Conservation (phyloP, 2,329 filamentous ascomycete species). For the Blastomyces parvus region DNA sequence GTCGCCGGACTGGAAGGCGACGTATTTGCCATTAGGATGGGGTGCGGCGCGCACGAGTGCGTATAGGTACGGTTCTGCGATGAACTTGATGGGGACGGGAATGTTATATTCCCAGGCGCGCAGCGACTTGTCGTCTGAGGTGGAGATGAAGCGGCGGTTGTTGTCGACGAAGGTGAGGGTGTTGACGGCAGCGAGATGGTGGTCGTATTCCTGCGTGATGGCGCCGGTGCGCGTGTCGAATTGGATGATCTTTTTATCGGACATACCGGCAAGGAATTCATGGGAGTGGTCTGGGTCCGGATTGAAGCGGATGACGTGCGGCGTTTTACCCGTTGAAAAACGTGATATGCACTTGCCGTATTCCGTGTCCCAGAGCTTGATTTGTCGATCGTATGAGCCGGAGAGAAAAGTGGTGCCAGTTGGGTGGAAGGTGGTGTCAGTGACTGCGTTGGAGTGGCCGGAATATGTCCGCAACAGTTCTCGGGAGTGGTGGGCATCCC, state of each 20-base stretch:
- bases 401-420: conserved; percentile 80
- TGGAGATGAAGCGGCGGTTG: conserved; percentile 92
- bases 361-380: conserved; percentile 98
- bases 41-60: conserved; percentile 75
- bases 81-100: conserved; percentile 96
- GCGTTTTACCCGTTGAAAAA: conserved; percentile 89
- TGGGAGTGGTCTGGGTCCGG: conserved; percentile 65
- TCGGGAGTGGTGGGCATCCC: conserved; percentile 83
- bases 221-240: conserved; percentile 80
- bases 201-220: conserved; percentile 93
- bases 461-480: conserved; percentile 85
- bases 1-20: conserved; percentile 85
- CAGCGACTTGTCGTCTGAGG: conserved; percentile 91
- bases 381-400: conserved; percentile 85
- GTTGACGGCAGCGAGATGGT: conserved; percentile 95
- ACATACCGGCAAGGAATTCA: conserved; percentile 94
- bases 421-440: conserved; percentile 78
- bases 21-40: conserved; percentile 87
- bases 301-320: conserved; percentile 91
- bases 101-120: conserved; percentile 98
- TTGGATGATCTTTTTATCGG: conserved; percentile 97
- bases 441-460: conserved; percentile 81
- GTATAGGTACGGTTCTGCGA: conserved; percentile 97
- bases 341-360: conserved; percentile 79
- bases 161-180: conserved; percentile 95